A percentile compares a stretch with the other conserved stretches of the same genome.
Evolutionary conservation across 352 stramenopile species (phyloP).

Genomic region (Saprolegnia parasitica): DNA sequence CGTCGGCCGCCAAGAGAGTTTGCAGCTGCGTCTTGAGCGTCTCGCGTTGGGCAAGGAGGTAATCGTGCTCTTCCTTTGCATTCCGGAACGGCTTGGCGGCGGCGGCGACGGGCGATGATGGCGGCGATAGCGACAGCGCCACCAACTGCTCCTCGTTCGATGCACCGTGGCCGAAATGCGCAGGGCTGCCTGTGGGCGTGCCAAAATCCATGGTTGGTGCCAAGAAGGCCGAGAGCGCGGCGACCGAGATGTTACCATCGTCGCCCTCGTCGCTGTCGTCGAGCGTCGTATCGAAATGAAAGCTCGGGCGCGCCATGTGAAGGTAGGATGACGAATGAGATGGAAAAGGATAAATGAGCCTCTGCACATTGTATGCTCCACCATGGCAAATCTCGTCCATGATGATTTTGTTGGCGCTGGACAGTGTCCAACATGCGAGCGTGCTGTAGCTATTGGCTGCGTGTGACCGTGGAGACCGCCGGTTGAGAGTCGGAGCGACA

Average conservation of each 20-base stretch:
- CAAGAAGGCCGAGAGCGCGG: background rate
- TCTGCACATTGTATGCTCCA: too few species aligned
- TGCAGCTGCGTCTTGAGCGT: background rate
- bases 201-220: constrained; percentile 4
- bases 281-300: background rate
- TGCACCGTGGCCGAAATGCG: constrained; percentile 1
- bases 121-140: background rate
- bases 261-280: background rate
- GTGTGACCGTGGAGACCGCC: too few species aligned
- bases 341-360: background rate
- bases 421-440: too few species aligned
- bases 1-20: background rate
- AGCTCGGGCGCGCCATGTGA: background rate
- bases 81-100: background rate
- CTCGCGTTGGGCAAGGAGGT: background rate
- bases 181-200: background rate
- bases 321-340: background rate
- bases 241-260: background rate
- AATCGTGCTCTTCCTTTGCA: constrained; percentile 5
- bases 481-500: too few species aligned
- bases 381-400: too few species aligned
- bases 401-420: too few species aligned
- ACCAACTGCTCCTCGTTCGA: too few species aligned
- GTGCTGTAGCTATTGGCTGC: too few species aligned
- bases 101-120: background rate